These are phyloP conservation scores for Beta macrorhiza DNA, from an alignment of 179 eudicot genomes.

Conservation along the genomic window DNA sequence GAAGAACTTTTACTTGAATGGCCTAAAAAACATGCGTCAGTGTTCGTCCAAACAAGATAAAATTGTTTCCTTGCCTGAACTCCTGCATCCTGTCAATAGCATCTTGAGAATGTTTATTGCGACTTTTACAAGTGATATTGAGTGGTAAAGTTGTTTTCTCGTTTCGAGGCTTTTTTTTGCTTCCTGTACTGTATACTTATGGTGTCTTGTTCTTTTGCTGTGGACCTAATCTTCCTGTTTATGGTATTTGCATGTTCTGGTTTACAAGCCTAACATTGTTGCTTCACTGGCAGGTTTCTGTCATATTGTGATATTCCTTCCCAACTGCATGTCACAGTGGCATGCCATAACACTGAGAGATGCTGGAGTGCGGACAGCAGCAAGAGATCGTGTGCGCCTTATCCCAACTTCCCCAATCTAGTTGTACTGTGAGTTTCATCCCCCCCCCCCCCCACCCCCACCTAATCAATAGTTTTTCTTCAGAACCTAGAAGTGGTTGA, in stretches of 20 bases:
- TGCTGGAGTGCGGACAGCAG: constrained; percentile 75
- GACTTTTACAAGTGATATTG: constrained; percentile 78
- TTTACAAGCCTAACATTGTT: constrained; percentile 11
- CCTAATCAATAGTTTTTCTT: too few species aligned
- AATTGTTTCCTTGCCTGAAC: constrained; percentile 70
- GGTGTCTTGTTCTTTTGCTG: not conserved
- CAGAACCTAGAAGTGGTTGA: not conserved
- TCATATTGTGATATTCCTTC: constrained; percentile 71
- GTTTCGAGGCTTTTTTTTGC: too few species aligned
- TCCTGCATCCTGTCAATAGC: constrained; percentile 69
- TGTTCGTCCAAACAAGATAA: constrained; percentile 34
- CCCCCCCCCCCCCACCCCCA: not conserved
- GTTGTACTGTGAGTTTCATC: constrained; percentile 67
- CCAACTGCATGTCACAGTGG: constrained; percentile 73
- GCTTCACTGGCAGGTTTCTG: constrained; percentile 59
- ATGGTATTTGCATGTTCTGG: not conserved
- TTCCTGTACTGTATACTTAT: not conserved
- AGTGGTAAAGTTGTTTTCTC: constrained; percentile 49
- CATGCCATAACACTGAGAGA: constrained; percentile 73
- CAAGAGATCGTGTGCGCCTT: constrained; percentile 59
- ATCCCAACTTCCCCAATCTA: constrained; percentile 67
- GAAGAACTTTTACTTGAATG: constrained; percentile 65
- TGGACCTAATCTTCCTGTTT: not conserved
- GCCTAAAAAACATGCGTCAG: constrained; percentile 50
- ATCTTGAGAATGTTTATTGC: constrained; percentile 68